Percentiles rank a stretch among this genome's conserved stretches.
phyloP scores from a whole-genome alignment of 1,139 yeast genomes.

The Torulaspora globosa region DNA sequence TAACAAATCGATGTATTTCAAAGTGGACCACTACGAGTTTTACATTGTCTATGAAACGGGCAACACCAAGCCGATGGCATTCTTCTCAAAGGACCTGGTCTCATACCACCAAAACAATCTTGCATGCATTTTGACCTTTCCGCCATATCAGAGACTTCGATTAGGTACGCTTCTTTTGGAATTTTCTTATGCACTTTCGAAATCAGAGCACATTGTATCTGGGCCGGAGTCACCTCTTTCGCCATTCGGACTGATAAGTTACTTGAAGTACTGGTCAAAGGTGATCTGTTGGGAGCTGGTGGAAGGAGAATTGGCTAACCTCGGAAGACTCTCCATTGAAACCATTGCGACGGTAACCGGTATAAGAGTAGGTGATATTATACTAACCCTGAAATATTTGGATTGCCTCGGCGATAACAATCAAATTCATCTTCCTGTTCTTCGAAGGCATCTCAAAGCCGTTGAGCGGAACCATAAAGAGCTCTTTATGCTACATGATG shows the following conservation, averaged over 20 bases:
- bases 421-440: constrained; percentile 19
- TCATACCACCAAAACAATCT: constrained; percentile 83
- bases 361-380: constrained; percentile 64
- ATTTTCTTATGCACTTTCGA: constrained; percentile 72
- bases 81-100: constrained; percentile 79
- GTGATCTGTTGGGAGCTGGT: constrained; percentile 43
- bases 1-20: constrained; percentile 81
- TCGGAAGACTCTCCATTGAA: constrained; percentile 43
- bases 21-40: constrained; percentile 74
- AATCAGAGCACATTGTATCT: constrained; percentile 53
- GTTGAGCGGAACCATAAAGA: constrained; percentile 17
- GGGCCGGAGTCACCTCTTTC: constrained; percentile 94
- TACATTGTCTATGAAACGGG: constrained; percentile 60
- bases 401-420: constrained; percentile 41
- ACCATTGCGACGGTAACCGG: constrained; percentile 60
- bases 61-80: constrained; percentile 66
- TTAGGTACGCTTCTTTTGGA: constrained; percentile 78
- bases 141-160: constrained; percentile 80
- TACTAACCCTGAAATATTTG: constrained; percentile 62
- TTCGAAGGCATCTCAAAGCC: constrained; percentile 18
- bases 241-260: constrained; percentile 70
- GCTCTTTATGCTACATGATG: constrained; percentile 27
- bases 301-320: constrained; percentile 39
- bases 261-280: constrained; percentile 73
- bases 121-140: constrained; percentile 87